Percentiles rank a stretch among this genome's conserved stretches.
Evolutionary conservation across 306 rosid genomes (phyloP).

Genomic region (Quercus ilex): DNA sequence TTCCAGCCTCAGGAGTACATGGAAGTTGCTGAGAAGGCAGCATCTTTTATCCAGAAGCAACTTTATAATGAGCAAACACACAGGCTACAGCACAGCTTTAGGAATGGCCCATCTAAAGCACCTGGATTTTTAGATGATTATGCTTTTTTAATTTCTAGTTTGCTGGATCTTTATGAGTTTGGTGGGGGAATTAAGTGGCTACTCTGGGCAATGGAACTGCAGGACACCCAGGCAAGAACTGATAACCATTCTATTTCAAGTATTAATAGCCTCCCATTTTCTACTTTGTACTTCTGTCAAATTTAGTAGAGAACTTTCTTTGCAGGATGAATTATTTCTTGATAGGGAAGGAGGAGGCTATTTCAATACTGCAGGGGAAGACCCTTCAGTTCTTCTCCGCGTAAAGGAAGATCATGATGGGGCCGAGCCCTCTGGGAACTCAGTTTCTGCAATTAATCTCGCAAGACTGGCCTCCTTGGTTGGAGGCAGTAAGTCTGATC

Average conservation of each 20-base stretch:
- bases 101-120: slow-evolving; percentile 82
- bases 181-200: slow-evolving; percentile 80
- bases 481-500: slow-evolving; percentile 58
- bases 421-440: slow-evolving; percentile 96
- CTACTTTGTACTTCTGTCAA: slow-evolving; percentile 6
- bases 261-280: slow-evolving; percentile 1
- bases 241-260: neutral
- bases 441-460: slow-evolving; percentile 76
- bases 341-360: slow-evolving; percentile 91
- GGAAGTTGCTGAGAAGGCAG: slow-evolving; percentile 74
- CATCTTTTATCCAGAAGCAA: slow-evolving; percentile 59
- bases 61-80: slow-evolving; percentile 61
- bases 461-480: slow-evolving; percentile 69
- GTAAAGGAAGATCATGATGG: slow-evolving; percentile 96
- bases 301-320: slow-evolving; percentile 4
- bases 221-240: slow-evolving; percentile 72
- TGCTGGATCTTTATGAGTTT: slow-evolving; percentile 81
- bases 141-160: slow-evolving; percentile 79
- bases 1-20: slow-evolving; percentile 74
- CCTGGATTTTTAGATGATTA: slow-evolving; percentile 93
- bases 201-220: slow-evolving; percentile 83
- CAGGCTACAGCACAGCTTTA: slow-evolving; percentile 75
- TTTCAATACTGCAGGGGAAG: slow-evolving; percentile 88
- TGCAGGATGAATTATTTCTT: slow-evolving; percentile 87
- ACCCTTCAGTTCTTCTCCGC: slow-evolving; percentile 79